Evolutionary conservation across 2,329 filamentous ascomycete species (phyloP), one percentile per base, ranked within the genome.

Genomic region (Botrytis porri): DNA sequence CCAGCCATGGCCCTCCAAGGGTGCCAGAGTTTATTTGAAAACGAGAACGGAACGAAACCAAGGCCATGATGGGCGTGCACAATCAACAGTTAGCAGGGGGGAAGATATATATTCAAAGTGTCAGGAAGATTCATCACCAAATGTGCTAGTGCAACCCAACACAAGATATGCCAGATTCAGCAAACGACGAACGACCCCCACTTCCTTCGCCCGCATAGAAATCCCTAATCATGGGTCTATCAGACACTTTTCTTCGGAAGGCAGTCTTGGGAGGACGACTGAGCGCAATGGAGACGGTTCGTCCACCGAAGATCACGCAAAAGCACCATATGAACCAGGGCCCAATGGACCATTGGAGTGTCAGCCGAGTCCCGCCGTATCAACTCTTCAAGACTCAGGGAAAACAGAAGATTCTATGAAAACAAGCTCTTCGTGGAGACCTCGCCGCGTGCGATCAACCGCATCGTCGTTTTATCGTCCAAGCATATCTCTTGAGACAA

Each of bases 1-100:
- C 60, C 71, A 77, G 73, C 76, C 78, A 80, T 81, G 80, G 79
- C 78, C 80, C 9, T 72, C 51, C 67, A 72, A 60, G 37, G 65
- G 73, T 39, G 61, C 63, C 45, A 73, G 73, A 65, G 61, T 69
- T 59, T 45, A 75, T 64, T 73, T 71, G n/a, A 61, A 32, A 41
- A 43, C 41, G 43, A 32, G 62, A 37, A n/a, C 54, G 57, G n/a
- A 22, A 20, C 29, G 12, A 41, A 61, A 62, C 12, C 54, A 62
- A 45, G 37, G 25, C 22, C 20, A 45, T 45, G 25, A 35, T 22
- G 22, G 20, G 25, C 22, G 8, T 63, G 37, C 25, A 39, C 14
- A 2, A 37, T 37, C 65, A 4, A 32, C 39, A 57, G 37, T 20
- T 0, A 18, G 6, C 10, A 25, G n/a, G 48, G 39, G 35, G 18